phyloP scores from a whole-genome alignment of 225 moss, liverwort and hornwort genomes.

The Rhytidiadelphus loreus region DNA sequence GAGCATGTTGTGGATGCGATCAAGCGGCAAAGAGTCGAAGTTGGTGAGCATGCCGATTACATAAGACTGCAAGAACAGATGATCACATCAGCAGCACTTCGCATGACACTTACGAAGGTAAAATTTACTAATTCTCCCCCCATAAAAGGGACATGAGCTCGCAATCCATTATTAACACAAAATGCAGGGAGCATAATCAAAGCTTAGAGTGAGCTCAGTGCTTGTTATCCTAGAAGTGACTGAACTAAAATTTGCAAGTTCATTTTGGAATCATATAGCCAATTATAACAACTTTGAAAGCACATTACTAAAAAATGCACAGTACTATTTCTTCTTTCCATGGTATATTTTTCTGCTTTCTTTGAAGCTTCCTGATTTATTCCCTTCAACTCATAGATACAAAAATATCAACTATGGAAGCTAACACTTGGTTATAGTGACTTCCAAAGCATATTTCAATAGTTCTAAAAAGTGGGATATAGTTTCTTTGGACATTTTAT shows the following conservation, averaged over 20 bases:
- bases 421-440: neutral
- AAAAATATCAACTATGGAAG: neutral
- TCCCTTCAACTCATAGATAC: neutral
- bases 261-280: too few species aligned
- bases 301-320: neutral
- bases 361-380: neutral
- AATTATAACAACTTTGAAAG: neutral
- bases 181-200: neutral
- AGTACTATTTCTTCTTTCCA: neutral
- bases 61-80: slow-evolving; percentile 68
- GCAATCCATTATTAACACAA: neutral
- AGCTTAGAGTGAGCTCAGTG: neutral
- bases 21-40: slow-evolving; percentile 93
- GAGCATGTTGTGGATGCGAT: slow-evolving; percentile 98
- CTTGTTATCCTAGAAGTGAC: neutral
- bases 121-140: neutral
- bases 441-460: neutral
- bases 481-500: neutral
- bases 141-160: neutral
- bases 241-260: neutral
- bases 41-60: slow-evolving; percentile 96
- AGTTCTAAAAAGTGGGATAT: too few species aligned
- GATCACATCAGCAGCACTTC: neutral
- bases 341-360: neutral
- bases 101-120: neutral